A percentile compares a stretch with the other conserved stretches of the same genome.
These are phyloP conservation scores for Helenozyma rhizophorensis DNA, from an alignment of 805 yeast genomes.

Conservation along the genomic window DNA sequence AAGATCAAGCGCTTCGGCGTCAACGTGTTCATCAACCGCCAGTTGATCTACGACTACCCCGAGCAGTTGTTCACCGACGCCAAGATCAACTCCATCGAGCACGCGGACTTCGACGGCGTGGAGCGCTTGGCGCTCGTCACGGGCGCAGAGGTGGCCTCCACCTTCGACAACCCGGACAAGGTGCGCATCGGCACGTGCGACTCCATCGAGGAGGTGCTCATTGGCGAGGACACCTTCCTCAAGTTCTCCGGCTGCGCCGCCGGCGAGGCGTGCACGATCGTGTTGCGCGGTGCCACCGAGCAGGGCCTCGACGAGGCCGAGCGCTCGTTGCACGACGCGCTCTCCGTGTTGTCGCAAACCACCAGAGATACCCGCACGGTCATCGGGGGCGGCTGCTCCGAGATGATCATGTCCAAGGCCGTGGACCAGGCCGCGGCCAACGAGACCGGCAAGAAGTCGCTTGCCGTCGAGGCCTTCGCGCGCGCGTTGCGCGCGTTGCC, in stretches of 20 bases:
- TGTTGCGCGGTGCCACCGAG: slow-evolving; percentile 60
- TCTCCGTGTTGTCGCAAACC: slow-evolving; percentile 92
- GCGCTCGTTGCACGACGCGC: slow-evolving; percentile 80
- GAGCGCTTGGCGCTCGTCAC: slow-evolving; percentile 95
- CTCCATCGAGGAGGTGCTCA: slow-evolving; percentile 80
- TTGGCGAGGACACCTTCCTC: slow-evolving; percentile 89
- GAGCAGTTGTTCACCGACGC: slow-evolving; percentile 90
- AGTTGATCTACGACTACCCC: slow-evolving; percentile 95
- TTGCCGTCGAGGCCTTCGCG: slow-evolving; percentile 94
- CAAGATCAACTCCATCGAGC: slow-evolving; percentile 88
- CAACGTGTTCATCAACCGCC: slow-evolving; percentile 91
- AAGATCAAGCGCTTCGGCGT: slow-evolving; percentile 84
- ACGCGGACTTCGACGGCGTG: slow-evolving; percentile 97
- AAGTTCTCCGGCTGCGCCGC: slow-evolving; percentile 94
- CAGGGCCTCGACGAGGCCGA: slow-evolving; percentile 47
- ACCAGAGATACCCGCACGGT: slow-evolving; percentile 89
- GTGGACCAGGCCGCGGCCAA: slow-evolving; percentile 91
- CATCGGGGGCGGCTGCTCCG: slow-evolving; percentile 91
- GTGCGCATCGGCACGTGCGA: slow-evolving; percentile 89
- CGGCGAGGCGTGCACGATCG: slow-evolving; percentile 95
- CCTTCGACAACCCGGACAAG: slow-evolving; percentile 87
- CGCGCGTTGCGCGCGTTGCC: slow-evolving; percentile 93
- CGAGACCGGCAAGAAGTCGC: slow-evolving; percentile 86
- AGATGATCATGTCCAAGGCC: slow-evolving; percentile 91
- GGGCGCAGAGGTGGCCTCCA: slow-evolving; percentile 97